Conservation (phyloP, 176 grass and related monocot species). For the Aegilops bicornis region DNA sequence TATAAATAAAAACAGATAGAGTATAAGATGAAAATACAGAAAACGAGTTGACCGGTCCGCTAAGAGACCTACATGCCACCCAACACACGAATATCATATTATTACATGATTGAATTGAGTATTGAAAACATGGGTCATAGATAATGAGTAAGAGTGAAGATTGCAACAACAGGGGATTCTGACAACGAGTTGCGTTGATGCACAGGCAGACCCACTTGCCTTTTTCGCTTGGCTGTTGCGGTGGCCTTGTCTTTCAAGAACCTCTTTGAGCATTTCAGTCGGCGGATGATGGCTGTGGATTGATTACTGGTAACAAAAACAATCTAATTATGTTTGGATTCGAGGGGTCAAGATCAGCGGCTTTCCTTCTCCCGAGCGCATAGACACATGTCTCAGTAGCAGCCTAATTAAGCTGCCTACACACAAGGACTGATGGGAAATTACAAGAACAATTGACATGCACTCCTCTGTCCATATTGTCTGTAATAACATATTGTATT, state of each 20-base stretch:
- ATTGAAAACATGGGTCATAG: neutral
- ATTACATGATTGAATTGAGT: neutral
- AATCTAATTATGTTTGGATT: constrained; percentile 5
- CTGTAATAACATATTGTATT: too few relatives aligned
- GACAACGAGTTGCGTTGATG: too few relatives aligned
- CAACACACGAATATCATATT: constrained; percentile 11
- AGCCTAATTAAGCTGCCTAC: constrained; percentile 10
- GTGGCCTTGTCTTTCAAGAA: constrained; percentile 21
- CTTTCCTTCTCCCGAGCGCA: neutral
- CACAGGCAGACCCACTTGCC: too few relatives aligned
- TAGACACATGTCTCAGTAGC: neutral
- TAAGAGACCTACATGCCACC: constrained; percentile 22
- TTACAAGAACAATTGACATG: neutral
- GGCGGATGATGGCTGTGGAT: neutral
- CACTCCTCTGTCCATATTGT: too few relatives aligned
- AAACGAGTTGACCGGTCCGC: neutral
- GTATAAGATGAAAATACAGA: too few relatives aligned
- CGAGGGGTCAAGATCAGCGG: neutral
- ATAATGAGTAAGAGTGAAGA: constrained; percentile 30
- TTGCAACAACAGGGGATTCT: neutral
- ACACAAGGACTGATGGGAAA: neutral
- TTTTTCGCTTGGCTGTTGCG: neutral
- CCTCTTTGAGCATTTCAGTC: neutral
- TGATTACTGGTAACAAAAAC: neutral
- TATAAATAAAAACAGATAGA: too few relatives aligned